phyloP scores from a whole-genome alignment of 73 alveolate species.

The Paramecium sexaurelia region DNA sequence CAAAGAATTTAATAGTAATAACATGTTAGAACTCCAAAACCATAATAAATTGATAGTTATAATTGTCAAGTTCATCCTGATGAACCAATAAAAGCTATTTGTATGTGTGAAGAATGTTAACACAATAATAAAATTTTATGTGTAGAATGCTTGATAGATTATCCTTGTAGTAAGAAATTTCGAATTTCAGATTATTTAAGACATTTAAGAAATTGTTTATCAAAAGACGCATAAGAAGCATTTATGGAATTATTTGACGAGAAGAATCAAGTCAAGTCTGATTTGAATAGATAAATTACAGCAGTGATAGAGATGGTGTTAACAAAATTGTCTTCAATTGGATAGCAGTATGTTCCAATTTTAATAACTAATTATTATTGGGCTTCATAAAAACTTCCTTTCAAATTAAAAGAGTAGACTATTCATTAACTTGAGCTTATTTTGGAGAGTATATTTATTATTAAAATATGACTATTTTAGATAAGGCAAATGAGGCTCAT shows the following conservation, averaged over 20 bases:
- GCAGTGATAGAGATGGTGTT: neutral
- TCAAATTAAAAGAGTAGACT: neutral
- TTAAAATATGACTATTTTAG: neutral
- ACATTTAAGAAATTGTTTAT: conserved; percentile 1
- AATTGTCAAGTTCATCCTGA: conserved; percentile 41
- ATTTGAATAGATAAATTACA: neutral
- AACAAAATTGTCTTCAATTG: neutral
- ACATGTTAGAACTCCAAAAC: conserved; percentile 32
- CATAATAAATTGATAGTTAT: conserved; percentile 27
- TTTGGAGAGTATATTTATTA: neutral
- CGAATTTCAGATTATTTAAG: neutral
- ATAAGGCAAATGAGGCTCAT: conserved; percentile 10
- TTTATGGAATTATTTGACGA: conserved; percentile 57
- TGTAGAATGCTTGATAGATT: conserved; percentile 44
- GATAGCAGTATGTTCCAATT: neutral
- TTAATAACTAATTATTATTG: conserved; percentile 26
- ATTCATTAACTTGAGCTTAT: conserved; percentile 2
- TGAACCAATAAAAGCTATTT: conserved; percentile 41
- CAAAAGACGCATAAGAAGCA: conserved; percentile 48
- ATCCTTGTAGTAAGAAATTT: conserved; percentile 16
- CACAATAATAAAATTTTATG: conserved; percentile 31
- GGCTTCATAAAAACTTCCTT: neutral
- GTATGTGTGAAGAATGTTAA: conserved; percentile 8
- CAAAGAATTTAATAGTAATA: neutral
- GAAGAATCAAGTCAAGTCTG: conserved; percentile 36